Base-by-base conservation (phyloP, 805 yeast species). In the Zygoascus tannicola region DNA sequence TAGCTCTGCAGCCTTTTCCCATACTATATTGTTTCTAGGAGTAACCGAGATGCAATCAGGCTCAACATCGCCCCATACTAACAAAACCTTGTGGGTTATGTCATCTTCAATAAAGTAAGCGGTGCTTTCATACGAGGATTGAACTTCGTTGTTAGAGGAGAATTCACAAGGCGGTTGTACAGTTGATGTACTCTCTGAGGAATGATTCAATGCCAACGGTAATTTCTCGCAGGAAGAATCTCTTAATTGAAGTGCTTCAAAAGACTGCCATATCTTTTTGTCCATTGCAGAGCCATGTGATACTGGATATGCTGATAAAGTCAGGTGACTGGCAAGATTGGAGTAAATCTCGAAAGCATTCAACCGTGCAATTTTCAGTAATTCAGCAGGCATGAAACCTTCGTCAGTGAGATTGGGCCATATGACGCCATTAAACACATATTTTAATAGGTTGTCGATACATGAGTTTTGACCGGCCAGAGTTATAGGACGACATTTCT, bases 1-100 rank as follows among this genome's bases (percentile, higher is more conserved):
- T 22, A 66, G 52, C 0, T 71, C 69, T 0, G 81, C 74, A 2
- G 84, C 65, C 16, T 59, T 51, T 2, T 57, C 42, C 95, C 95
- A 85, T 2, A 85, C 70, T 1, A 47, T 41, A 5, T 47, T 41
- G 35, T 75, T 72, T 26, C 57, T 55, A 21, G 65, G 52, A 22
- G 59, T 46, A 5, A 60, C 52, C 7, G 83, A 74, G 1, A 67
- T 57, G 4, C 54, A 33, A 56, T 85, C 94, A 39, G 81, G 71
- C 57, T 87, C 95, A 30, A 85, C 75, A 57, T 87, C 97, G 1
- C 97, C 97, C 69, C 86, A 85, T 2, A 82, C 59, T 5, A 86
- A 59, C 2, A 86, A 40, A 19, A 67, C 64, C 5, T 66, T 50
- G 10, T 62, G 53, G 0, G 68, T 51, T 0, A 28, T 22, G 3